Evolutionary conservation across 257 asterid genomes (phyloP).

Genomic region (Leptodermis oblonga): DNA sequence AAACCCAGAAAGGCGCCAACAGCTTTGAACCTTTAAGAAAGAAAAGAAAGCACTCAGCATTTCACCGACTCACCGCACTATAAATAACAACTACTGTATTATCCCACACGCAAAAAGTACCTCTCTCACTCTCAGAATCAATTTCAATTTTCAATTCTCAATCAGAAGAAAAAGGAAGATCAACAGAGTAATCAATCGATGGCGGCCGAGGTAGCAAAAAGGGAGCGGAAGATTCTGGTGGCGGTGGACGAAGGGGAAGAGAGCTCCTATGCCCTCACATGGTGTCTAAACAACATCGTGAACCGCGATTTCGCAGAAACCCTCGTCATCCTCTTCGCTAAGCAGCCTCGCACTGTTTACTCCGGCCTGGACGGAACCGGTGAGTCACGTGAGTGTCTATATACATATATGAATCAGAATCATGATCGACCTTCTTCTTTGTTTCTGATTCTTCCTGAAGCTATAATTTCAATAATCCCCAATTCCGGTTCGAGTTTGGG

Average conservation of each 20-base stretch:
- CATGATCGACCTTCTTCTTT: neutral
- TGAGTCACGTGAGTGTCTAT: no score
- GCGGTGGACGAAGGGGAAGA: slow-evolving; percentile 77
- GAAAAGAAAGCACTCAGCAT: neutral
- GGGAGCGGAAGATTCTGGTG: slow-evolving; percentile 48
- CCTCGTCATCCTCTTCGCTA: slow-evolving; percentile 50
- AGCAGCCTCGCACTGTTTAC: slow-evolving; percentile 39
- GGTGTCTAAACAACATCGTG: slow-evolving; percentile 56
- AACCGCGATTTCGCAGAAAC: slow-evolving; percentile 35
- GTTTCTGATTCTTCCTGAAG: neutral
- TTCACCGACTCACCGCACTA: slow-evolving; percentile 10
- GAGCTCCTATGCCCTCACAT: slow-evolving; percentile 58
- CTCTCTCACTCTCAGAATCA: neutral
- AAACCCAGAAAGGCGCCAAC: slow-evolving; percentile 25
- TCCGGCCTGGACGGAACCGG: slow-evolving; percentile 54
- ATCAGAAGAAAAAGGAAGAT: neutral
- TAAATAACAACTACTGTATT: slow-evolving; percentile 5
- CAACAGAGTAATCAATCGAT: slow-evolving; percentile 9
- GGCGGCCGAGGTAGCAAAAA: slow-evolving; percentile 29
- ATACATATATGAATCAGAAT: no score
- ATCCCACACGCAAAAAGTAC: neutral
- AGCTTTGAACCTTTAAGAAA: slow-evolving; percentile 1
- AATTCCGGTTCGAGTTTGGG: no score
- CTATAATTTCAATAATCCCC: no score
- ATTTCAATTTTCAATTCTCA: neutral